Percentiles rank a stretch among this genome's conserved stretches.
phyloP scores from a whole-genome alignment of 2,329 filamentous ascomycete genomes.

The Fusarium nematophilum region DNA sequence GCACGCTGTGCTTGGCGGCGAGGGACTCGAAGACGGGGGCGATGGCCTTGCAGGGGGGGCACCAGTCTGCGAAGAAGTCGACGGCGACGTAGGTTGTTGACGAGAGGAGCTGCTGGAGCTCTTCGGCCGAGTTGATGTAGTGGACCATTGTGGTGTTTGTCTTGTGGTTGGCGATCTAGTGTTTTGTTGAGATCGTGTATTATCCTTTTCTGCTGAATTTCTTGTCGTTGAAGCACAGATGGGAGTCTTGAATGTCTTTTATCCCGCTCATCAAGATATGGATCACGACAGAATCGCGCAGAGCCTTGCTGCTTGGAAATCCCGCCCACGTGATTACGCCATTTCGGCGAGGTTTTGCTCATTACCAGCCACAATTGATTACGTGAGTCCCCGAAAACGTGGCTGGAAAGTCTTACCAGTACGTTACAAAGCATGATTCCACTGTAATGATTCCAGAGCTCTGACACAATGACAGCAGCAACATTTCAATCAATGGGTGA shows the following conservation, averaged over 20 bases:
- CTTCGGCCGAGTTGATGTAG: slow-evolving; percentile 44
- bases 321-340: slow-evolving; percentile 35
- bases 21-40: slow-evolving; percentile 55
- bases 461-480: too few relatives aligned
- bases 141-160: slow-evolving; percentile 39
- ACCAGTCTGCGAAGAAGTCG: slow-evolving; percentile 65
- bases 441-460: too few relatives aligned
- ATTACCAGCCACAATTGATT: neutral
- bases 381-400: too few relatives aligned
- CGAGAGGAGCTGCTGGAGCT: slow-evolving; percentile 53
- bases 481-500: too few relatives aligned
- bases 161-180: neutral
- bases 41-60: slow-evolving; percentile 61
- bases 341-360: slow-evolving; percentile 16
- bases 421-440: too few relatives aligned
- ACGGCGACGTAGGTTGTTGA: slow-evolving; percentile 56
- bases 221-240: neutral
- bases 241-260: slow-evolving; percentile 15
- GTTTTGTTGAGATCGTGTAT: neutral
- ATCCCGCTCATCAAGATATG: slow-evolving; percentile 23
- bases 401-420: too few relatives aligned
- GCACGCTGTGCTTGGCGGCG: slow-evolving; percentile 43
- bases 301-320: slow-evolving; percentile 39
- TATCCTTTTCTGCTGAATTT: neutral
- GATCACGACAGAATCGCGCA: slow-evolving; percentile 34